Base-by-base conservation (phyloP, 78 protist species). In the Blattamonas nauphoetae region DNA sequence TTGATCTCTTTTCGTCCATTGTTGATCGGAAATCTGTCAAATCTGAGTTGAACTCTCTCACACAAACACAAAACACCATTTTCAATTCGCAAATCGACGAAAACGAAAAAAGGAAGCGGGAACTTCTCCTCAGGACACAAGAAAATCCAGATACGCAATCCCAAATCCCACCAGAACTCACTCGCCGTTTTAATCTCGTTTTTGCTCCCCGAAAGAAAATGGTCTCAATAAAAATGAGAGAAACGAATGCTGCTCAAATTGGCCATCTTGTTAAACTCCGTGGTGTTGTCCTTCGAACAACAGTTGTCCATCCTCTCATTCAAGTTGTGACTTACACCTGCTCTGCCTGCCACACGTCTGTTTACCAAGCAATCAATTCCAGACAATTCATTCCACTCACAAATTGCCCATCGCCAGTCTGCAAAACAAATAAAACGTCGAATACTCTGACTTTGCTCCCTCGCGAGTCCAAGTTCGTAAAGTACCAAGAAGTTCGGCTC, bases 311-410 rank as follows among this genome's bases (percentile, higher is more conserved):
- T 86, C 98, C 99, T 38, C 78, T 85, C 88, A 84, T 95, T 1
- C 2, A 42, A 0, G 97, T 97, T 2, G 98, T 96, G 32, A 96
- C 98, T 38, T 98, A 97, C 93, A 89, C 95, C 5, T 98, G 99
- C 89, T 97, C 94, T 44, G 11, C 6, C 43, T 97, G 99, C 91
- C 94, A 90, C 41, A 81, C 29, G 3, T 98, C 96, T 64, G 36
- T 91, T 32, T 97, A 93, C 91, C 99, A 98, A 86, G 96, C 91
- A 94, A 94, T 96, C 1, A 33, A 85, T 0, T 2, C 1, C 5
- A 3, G 34, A 55, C 1, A 71, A 6, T 42, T 1, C 44, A 82
- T 88, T 90, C 95, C 95, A 6, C 81, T 91, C 36, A 0, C 2
- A 29, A 1, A 2, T 34, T 94, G 96, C 82, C 81, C 1, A 5